Conservation (phyloP, 2,329 filamentous ascomycete species). For the Zymoseptoria passerinii region DNA sequence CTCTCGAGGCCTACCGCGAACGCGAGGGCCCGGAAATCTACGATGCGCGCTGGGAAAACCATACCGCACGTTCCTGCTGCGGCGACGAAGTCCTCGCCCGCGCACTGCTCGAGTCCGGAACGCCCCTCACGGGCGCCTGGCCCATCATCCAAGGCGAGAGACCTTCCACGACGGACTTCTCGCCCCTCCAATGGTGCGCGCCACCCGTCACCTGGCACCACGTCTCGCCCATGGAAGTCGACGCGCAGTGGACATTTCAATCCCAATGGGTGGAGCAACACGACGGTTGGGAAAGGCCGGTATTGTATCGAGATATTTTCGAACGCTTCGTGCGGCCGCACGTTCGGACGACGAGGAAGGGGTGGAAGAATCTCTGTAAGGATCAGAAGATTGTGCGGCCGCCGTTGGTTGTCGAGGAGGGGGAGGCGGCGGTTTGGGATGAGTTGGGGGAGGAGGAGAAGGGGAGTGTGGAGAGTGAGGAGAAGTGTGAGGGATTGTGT, state of each 20-base stretch:
- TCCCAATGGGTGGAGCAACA: constrained; percentile 23
- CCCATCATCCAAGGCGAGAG: constrained; percentile 40
- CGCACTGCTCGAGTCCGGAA: constrained; percentile 39
- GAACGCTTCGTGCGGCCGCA: constrained; percentile 27
- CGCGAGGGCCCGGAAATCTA: constrained; percentile 32
- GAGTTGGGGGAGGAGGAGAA: constrained; percentile 20
- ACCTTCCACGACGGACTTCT: constrained; percentile 36
- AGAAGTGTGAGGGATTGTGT: neutral
- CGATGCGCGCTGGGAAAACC: constrained; percentile 34
- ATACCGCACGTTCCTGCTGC: constrained; percentile 43
- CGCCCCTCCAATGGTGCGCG: constrained; percentile 36
- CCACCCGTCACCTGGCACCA: constrained; percentile 35
- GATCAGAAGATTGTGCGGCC: constrained; percentile 22
- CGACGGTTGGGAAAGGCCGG: constrained; percentile 25
- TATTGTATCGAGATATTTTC: constrained; percentile 28
- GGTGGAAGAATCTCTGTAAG: constrained; percentile 29
- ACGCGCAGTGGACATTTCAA: constrained; percentile 28
- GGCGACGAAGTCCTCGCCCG: constrained; percentile 48
- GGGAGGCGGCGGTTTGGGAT: constrained; percentile 8
- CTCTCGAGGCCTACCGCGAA: constrained; percentile 31
- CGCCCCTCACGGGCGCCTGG: constrained; percentile 38
- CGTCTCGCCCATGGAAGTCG: constrained; percentile 25
- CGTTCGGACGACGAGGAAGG: constrained; percentile 23
- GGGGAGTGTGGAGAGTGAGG: constrained; percentile 17
- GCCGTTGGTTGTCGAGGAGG: constrained; percentile 8